Conservation (phyloP, 169 alveolate genomes). For the Cryptosporidium tyzzeri region DNA sequence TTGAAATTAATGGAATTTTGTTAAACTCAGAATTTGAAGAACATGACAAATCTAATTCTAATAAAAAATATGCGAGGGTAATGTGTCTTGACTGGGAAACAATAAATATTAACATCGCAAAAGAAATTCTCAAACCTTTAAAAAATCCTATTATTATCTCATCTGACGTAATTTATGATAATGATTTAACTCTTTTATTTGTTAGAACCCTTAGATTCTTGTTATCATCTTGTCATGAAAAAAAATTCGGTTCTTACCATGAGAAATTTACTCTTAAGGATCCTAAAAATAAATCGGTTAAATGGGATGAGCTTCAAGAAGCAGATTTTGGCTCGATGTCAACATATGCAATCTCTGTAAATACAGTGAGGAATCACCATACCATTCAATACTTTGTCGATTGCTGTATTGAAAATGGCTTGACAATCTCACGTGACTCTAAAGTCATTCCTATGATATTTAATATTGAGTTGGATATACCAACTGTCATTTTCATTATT, state of each 20-base stretch:
- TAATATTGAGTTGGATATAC: slow-evolving; percentile 1
- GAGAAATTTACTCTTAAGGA: background rate
- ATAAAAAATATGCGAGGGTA: background rate
- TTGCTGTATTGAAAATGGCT: slow-evolving; percentile 32
- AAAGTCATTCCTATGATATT: slow-evolving; percentile 20
- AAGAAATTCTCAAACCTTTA: slow-evolving; percentile 6
- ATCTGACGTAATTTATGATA: slow-evolving; percentile 69
- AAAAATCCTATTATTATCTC: slow-evolving; percentile 55
- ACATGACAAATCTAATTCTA: background rate
- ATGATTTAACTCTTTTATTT: slow-evolving; percentile 22
- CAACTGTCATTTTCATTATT: slow-evolving; percentile 36
- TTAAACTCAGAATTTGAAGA: background rate
- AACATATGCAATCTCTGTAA: slow-evolving; percentile 35
- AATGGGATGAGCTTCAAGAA: slow-evolving; percentile 35
- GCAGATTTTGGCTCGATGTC: slow-evolving; percentile 7
- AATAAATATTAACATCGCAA: slow-evolving; percentile 1
- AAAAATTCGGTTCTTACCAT: slow-evolving; percentile 13
- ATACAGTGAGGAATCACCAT: slow-evolving; percentile 28
- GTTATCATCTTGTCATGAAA: slow-evolving; percentile 4
- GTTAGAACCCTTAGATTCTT: slow-evolving; percentile 18
- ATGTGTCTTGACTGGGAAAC: slow-evolving; percentile 71
- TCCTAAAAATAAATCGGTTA: background rate
- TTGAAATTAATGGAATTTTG: slow-evolving; percentile 25
- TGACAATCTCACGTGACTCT: slow-evolving; percentile 29
- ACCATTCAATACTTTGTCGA: slow-evolving; percentile 65